Base-by-base conservation (phyloP, 2,329 filamentous ascomycete genomes). In the Ophiostoma ulmi region DNA sequence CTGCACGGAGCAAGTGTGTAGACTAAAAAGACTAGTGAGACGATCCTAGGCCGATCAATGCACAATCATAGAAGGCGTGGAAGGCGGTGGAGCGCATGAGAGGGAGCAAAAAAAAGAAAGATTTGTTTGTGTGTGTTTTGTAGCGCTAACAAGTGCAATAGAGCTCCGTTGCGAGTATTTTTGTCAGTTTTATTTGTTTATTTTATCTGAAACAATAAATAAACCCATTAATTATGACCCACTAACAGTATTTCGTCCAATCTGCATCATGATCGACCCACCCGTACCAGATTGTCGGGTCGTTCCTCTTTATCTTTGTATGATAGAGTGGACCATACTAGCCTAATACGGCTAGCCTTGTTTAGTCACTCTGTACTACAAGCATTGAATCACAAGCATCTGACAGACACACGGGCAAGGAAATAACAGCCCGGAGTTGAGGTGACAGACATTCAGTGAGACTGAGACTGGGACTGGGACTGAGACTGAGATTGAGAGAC, bases 41-140 rank as follows among this genome's bases (percentile, higher is more conserved):
- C 58, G 26, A 58, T 58, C 52, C 48, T 17, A 14, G 22, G 52
- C 52, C 52, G 52, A 63, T 63, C 58, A 63, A 63, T 63, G 58
- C 58, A 63, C 58, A 63, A 63, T 63, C 58, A 63, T 63, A 63
- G 58, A 63, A 63, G 58, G 10, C 58, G n/a, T 26, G 44, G 44
- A 48, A 48, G 44, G 44, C n/a, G 31, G 31, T 31, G 31, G 31
- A 44, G 39, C 11, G 39, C 39, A 44, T 17, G 39, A 11, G 11
- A 26, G 26, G 52, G 3, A 22, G 48, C n/a, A n/a, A n/a, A n/a
- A n/a, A n/a, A n/a, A 41, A 41, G 39, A 5, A 55, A 4, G 48
- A 10, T 13, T 44, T 17, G 14, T 5, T 44, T 13, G 31, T 31
- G 31, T 31, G 31, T 31, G 31, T 4, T 31, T 31, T 31, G 31